These are phyloP conservation scores for Colletotrichum graminicola DNA, from an alignment of 2,329 filamentous ascomycete genomes.

Conservation along the genomic window DNA sequence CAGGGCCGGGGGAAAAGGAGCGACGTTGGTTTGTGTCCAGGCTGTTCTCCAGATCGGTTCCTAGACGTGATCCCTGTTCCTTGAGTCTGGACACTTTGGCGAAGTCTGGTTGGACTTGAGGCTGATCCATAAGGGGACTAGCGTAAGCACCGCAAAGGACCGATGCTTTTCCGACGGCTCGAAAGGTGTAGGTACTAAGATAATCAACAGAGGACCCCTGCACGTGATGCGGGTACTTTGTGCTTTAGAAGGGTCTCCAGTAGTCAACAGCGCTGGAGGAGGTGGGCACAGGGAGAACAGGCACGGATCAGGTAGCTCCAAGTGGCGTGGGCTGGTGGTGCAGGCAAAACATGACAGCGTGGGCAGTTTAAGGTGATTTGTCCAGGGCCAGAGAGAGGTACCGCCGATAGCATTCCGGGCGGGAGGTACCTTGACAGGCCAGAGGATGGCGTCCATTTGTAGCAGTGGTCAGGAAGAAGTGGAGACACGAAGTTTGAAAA, in stretches of 20 bases:
- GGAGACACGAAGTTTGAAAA: constrained; percentile 43
- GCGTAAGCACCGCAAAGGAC: constrained; percentile 27
- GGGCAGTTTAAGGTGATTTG: constrained; percentile 8
- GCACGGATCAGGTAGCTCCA: constrained; percentile 12
- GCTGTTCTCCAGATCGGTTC: constrained; percentile 41
- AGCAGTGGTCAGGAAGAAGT: constrained; percentile 38
- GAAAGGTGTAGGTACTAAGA: no score
- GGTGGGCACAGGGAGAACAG: constrained; percentile 12
- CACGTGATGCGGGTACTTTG: constrained; percentile 39
- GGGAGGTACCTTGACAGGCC: constrained; percentile 33
- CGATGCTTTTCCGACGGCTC: constrained; percentile 35
- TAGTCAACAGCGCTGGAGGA: constrained; percentile 24
- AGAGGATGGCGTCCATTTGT: constrained; percentile 38
- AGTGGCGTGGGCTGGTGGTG: constrained; percentile 20
- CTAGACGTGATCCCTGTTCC: constrained; percentile 40
- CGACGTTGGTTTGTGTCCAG: constrained; percentile 41
- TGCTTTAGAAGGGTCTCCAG: constrained; percentile 33
- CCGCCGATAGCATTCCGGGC: background rate
- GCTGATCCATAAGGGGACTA: constrained; percentile 39
- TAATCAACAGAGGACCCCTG: constrained; percentile 14
- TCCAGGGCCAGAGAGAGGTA: constrained; percentile 1
- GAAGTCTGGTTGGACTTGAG: constrained; percentile 41
- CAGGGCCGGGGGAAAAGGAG: constrained; percentile 31
- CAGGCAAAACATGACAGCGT: constrained; percentile 27
- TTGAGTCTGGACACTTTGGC: constrained; percentile 43